These are phyloP conservation scores for Nicotiana obtusifolia DNA, from an alignment of 257 asterid genomes.

Conservation along the genomic window DNA sequence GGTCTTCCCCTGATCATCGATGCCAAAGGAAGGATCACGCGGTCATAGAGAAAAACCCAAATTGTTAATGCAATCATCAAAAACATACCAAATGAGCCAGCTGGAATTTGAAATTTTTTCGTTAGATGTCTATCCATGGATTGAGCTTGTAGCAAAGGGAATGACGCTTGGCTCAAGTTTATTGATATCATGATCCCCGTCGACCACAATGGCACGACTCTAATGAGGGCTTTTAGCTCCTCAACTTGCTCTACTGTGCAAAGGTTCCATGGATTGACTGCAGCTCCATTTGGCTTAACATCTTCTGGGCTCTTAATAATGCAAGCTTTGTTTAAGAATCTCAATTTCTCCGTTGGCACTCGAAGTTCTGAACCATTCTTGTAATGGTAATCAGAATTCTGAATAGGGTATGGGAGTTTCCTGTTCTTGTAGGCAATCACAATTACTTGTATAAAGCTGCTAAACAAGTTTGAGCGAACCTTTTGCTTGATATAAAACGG, in stretches of 20 bases:
- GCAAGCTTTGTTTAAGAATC: conserved; percentile 22
- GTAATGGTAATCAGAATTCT: conserved; percentile 23
- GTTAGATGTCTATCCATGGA: not conserved
- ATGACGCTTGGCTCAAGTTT: not conserved
- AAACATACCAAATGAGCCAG: not conserved
- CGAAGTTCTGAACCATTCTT: conserved; percentile 30
- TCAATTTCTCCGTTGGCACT: conserved; percentile 42
- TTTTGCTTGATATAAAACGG: conserved; percentile 34
- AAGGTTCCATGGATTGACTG: conserved; percentile 22
- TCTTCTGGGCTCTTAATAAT: conserved; percentile 9
- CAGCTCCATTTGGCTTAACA: conserved; percentile 17
- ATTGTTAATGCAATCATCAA: conserved; percentile 23
- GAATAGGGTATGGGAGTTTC: conserved; percentile 16
- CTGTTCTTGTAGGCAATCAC: conserved; percentile 24
- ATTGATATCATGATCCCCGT: not conserved
- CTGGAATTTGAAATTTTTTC: not conserved
- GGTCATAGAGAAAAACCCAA: conserved; percentile 50
- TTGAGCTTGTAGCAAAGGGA: not conserved
- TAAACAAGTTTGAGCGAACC: conserved; percentile 32
- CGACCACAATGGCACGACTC: conserved; percentile 15
- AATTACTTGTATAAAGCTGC: conserved; percentile 25
- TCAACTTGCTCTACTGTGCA: conserved; percentile 26
- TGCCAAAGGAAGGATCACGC: conserved; percentile 41
- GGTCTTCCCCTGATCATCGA: conserved; percentile 39
- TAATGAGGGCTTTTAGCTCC: conserved; percentile 24